Evolutionary conservation across 2,329 filamentous ascomycete species (phyloP), one percentile per base, ranked within the genome.

Genomic region (Diaporthe vaccinii): DNA sequence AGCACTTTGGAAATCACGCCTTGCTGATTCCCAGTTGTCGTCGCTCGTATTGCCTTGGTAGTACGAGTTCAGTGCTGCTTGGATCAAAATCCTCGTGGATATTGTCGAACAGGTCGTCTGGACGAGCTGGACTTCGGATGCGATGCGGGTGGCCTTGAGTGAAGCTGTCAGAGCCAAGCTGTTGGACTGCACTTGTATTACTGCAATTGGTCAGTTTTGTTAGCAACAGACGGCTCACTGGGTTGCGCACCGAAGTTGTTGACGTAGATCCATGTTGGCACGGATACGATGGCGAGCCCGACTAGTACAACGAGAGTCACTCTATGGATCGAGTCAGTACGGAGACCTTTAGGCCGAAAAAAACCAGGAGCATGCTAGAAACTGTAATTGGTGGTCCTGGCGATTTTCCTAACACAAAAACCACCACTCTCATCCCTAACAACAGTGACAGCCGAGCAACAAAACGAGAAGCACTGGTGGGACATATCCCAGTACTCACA

Each of bases 91-190:
- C 76, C 92, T 87, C 0, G 94, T 95, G 9, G 93, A 87, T 59
- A 97, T 93, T 73, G 93, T 93, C 73, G 89, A 87, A 80, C 92
- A 93, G 75, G 92, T 93, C 44, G 93, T 93, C 84, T 95, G 91
- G 78, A 98, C 91, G 70, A 98, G 89, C 70, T 94, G 88, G 73
- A 98, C 89, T 81, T 95, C 94, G 71, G 94, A 93, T 8, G 93
- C 88, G 77, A 98, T 89, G 81, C 96, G 93, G 41, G 94, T 92
- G 28, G 95, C 93, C 83, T 98, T 98, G 81, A 98, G 91, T 3
- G 94, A 95, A 9, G 96, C 96, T 1, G 95, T 95, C 77, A 98
- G 88, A 36, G 92, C 87, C 65, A 98, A 90, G 70, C 92, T 90
- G 70, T 90, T 88, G 17, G 90, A 84, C 81, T 89, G 86, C 78